Conservation (phyloP, 129 eudicot species). For the Lactuca sativa region DNA sequence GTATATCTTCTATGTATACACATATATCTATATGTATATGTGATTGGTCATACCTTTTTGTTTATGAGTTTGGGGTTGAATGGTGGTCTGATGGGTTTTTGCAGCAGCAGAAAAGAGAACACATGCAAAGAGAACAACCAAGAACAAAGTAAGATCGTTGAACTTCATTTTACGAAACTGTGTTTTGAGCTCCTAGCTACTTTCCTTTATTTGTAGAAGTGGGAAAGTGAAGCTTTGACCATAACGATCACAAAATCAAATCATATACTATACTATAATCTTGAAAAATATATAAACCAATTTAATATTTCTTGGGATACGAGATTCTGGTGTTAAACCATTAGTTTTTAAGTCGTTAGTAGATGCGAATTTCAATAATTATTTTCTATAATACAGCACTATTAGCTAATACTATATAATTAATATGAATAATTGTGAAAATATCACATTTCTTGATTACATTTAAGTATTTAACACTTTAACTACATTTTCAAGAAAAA, state of each 20-base stretch:
- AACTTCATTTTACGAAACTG: constrained; percentile 9
- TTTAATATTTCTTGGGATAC: background rate
- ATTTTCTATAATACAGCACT: no score
- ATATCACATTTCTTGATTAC: no score
- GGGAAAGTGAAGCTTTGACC: background rate
- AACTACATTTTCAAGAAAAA: no score
- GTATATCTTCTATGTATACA: background rate
- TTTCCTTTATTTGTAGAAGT: background rate
- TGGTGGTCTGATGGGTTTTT: constrained; percentile 6
- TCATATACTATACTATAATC: no score
- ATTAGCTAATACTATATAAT: no score
- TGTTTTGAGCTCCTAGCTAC: background rate
- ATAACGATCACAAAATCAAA: no score
- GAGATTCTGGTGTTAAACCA: background rate
- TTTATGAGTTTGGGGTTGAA: constrained; percentile 5
- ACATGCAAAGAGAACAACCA: constrained; percentile 16
- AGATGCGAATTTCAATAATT: background rate
- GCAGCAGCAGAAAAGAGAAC: constrained; percentile 15
- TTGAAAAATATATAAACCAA: background rate
- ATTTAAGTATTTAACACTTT: no score
- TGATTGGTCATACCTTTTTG: constrained; percentile 8
- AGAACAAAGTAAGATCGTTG: constrained; percentile 9
- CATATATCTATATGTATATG: background rate
- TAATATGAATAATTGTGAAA: no score
- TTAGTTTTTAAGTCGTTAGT: background rate